Base-by-base conservation (phyloP, 2,329 filamentous ascomycete genomes). In the Lasiodiplodia citricola region DNA sequence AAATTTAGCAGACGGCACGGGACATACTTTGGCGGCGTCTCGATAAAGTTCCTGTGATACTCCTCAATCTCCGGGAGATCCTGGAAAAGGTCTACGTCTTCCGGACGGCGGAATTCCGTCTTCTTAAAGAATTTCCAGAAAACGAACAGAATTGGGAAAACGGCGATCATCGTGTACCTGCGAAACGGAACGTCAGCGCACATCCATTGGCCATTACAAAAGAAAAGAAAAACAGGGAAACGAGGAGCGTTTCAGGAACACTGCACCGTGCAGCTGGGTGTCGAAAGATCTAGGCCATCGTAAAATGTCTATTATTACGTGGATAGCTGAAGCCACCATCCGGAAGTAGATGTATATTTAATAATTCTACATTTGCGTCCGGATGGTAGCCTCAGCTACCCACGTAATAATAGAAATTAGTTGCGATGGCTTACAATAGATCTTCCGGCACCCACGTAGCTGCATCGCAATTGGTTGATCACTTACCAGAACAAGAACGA, bases 101-200 rank as follows among this genome's bases (percentile, higher is more conserved):
- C 79, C 0, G 88, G 83, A 68, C 82, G 84, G 64, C 83, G 76
- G 69, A 87, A 84, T 66, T 84, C 87, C 0, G 91, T 92, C 75
- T 83, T 86, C 77, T 91, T 89, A 68, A 89, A 72, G 7, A 92
- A 37, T 78, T 95, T 96, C 89, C 91, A 95, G 6, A 87, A 87
- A 3, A 90, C 52, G 76, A 87, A 94, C 2, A 95, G 80, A 0
- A 89, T 72, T 0, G 91, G 91, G 75, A 92, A 93, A 2, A 93
- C 80, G 5, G 86, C 87, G 63, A 94, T 87, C 85, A 92, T 93
- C 60, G 89, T 88, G 78, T 94, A 94, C 3, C 80, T 82, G 54
- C 25, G 18, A n/a, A 16, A 16, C 23, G 4, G 13, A 13, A 54
- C 8, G 16, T 69, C 18, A 52, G 69, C 23, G 38, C 58, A 21